Conservation (phyloP, 2,329 filamentous ascomycete genomes). For the Periglandula ipomoeae region DNA sequence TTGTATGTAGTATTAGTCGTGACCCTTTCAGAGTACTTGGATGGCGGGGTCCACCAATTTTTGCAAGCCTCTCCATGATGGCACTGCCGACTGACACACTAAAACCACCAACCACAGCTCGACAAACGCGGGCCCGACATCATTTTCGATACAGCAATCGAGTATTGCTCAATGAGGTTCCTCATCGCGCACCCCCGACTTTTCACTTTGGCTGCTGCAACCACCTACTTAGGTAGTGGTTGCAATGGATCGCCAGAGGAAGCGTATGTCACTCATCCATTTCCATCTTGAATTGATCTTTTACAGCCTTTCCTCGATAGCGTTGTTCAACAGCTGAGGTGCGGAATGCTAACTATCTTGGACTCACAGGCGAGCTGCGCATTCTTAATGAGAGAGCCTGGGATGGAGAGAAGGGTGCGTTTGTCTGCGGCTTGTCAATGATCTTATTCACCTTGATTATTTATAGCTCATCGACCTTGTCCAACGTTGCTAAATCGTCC, state of each 20-base stretch:
- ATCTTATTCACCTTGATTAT: conserved; percentile 11
- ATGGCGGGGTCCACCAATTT: too few species aligned
- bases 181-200: not conserved
- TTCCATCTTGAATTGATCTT: not conserved
- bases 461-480: not conserved
- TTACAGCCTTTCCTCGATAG: not conserved
- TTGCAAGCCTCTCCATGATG: not conserved
- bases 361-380: conserved; percentile 69
- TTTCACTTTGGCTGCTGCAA: not conserved
- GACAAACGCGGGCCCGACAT: not conserved
- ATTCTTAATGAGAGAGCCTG: conserved; percentile 80
- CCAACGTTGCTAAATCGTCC: not conserved
- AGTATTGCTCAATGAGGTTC: conserved; percentile 10
- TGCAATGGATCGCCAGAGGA: conserved; percentile 8
- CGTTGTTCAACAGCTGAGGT: not conserved
- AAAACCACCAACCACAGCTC: not conserved
- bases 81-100: not conserved
- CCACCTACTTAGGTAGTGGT: conserved; percentile 2
- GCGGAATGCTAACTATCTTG: conserved; percentile 11
- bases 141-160: not conserved
- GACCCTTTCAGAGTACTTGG: too few species aligned
- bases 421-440: too few species aligned
- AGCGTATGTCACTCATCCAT: conserved; percentile 2
- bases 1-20: too few species aligned
- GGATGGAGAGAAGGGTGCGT: conserved; percentile 75